phyloP scores from a whole-genome alignment of 257 asterid genomes.

The Asclepias syriaca region DNA sequence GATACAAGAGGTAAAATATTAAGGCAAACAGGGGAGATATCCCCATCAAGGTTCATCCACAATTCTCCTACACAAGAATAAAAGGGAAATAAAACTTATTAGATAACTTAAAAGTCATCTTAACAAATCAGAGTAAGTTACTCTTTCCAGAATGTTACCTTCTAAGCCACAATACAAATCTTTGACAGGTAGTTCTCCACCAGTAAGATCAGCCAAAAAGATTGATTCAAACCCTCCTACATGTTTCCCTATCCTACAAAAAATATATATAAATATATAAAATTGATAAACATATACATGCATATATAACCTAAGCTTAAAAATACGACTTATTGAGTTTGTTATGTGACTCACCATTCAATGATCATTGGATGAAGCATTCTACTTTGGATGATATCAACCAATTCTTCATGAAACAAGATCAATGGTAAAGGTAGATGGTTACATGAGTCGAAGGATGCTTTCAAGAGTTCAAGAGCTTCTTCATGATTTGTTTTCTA shows the following conservation, averaged over 20 bases:
- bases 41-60: constrained; percentile 94
- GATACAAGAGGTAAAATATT: constrained; percentile 68
- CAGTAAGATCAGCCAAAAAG: constrained; percentile 59
- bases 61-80: constrained; percentile 55
- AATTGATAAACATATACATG: not conserved
- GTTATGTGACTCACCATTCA: constrained; percentile 54
- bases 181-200: constrained; percentile 41
- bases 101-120: not conserved
- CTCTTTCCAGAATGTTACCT: constrained; percentile 31
- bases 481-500: constrained; percentile 69
- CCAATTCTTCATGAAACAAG: constrained; percentile 75
- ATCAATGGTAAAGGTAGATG: constrained; percentile 62
- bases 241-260: constrained; percentile 61
- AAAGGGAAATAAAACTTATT: not conserved
- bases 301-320: not conserved
- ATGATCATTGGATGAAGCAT: constrained; percentile 62
- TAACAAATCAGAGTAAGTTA: constrained; percentile 5
- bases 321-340: constrained; percentile 1
- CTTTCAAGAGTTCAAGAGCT: constrained; percentile 77
- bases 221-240: constrained; percentile 69
- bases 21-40: constrained; percentile 80
- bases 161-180: constrained; percentile 55
- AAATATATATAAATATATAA: constrained; percentile 1
- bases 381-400: constrained; percentile 43
- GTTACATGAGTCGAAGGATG: constrained; percentile 69